Evolutionary conservation across 306 rosid species (phyloP).

Genomic region (Delonix regia): DNA sequence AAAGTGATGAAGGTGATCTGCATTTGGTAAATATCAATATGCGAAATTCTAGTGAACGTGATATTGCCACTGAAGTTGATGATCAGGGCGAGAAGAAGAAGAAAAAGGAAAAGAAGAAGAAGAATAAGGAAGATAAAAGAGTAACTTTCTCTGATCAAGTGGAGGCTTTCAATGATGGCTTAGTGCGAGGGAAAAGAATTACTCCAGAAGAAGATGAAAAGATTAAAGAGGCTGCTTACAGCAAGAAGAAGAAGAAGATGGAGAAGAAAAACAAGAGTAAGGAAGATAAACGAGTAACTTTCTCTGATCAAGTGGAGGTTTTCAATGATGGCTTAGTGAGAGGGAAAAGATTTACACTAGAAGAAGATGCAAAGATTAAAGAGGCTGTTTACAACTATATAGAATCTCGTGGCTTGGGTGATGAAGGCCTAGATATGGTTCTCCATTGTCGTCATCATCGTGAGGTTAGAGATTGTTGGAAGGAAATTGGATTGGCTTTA

Average conservation of each 20-base stretch:
- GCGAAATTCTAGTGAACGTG: constrained; percentile 6
- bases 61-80: constrained; percentile 8
- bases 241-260: not conserved
- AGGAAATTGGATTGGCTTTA: constrained; percentile 54
- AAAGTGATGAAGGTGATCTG: constrained; percentile 15
- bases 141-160: constrained; percentile 69
- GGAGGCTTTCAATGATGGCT: constrained; percentile 48
- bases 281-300: constrained; percentile 51
- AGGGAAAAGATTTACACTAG: constrained; percentile 68
- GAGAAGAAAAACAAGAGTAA: constrained; percentile 27
- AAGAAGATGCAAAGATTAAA: constrained; percentile 68
- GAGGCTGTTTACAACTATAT: constrained; percentile 59
- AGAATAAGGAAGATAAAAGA: constrained; percentile 37
- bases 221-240: constrained; percentile 51
- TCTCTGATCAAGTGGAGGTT: constrained; percentile 64
- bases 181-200: constrained; percentile 61
- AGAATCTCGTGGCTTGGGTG: constrained; percentile 58
- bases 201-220: constrained; percentile 75
- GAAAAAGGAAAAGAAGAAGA: not conserved
- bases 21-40: not conserved
- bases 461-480: constrained; percentile 66
- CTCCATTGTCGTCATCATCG: constrained; percentile 40
- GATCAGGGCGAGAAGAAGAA: constrained; percentile 17
- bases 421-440: constrained; percentile 61
- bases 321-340: constrained; percentile 42